Conservation (phyloP, 2,329 filamentous ascomycete genomes). For the Nigrospora osmanthi region DNA sequence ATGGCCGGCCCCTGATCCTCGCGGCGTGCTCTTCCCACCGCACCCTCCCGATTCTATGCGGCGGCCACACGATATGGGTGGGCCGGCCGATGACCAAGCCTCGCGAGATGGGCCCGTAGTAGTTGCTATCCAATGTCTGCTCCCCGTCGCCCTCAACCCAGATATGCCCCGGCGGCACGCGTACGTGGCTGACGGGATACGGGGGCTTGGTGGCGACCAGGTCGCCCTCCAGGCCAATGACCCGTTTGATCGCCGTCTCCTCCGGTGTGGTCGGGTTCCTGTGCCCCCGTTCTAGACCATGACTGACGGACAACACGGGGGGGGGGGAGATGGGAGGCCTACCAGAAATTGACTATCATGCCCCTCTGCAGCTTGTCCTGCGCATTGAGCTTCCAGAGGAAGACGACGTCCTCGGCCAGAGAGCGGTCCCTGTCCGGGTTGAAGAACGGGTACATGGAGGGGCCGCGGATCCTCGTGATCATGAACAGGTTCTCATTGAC, state of each 20-base stretch:
- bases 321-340: background rate
- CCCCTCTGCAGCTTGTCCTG: conserved; percentile 55
- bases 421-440: conserved; percentile 58
- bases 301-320: conserved; percentile 1
- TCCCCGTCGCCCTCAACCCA: conserved; percentile 93
- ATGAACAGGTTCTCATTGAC: conserved; percentile 55
- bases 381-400: conserved; percentile 52
- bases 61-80: conserved; percentile 65
- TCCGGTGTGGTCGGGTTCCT: conserved; percentile 68
- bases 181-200: conserved; percentile 46
- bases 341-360: conserved; percentile 69
- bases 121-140: conserved; percentile 76
- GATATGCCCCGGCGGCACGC: conserved; percentile 75
- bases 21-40: conserved; percentile 46
- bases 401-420: conserved; percentile 43
- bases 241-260: conserved; percentile 67
- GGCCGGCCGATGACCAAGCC: conserved; percentile 69
- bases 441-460: conserved; percentile 72
- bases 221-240: conserved; percentile 77
- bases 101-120: conserved; percentile 76
- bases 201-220: conserved; percentile 58
- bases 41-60: conserved; percentile 47
- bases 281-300: background rate
- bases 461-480: conserved; percentile 47
- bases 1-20: conserved; percentile 9